Conservation (phyloP, 1,284 basidiomycete species). For the Irpex sp. region DNA sequence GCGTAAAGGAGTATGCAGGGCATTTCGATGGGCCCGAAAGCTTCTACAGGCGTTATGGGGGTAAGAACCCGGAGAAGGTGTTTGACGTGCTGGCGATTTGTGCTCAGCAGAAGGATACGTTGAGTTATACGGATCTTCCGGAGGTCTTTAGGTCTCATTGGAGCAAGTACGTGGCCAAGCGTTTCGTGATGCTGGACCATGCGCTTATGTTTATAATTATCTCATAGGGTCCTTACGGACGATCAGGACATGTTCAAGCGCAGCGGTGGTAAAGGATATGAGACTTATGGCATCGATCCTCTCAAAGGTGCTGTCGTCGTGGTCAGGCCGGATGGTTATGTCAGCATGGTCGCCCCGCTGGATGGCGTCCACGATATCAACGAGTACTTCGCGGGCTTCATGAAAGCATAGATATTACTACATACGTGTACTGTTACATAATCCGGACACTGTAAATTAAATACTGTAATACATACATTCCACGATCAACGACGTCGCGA, state of each 20-base stretch:
- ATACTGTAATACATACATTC: background rate
- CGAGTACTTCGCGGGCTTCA: slow-evolving; percentile 16
- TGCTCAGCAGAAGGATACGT: slow-evolving; percentile 18
- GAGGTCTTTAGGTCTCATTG: slow-evolving; percentile 24
- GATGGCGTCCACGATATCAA: slow-evolving; percentile 12
- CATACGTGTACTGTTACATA: background rate
- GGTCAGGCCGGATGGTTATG: slow-evolving; percentile 42
- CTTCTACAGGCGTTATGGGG: slow-evolving; percentile 10
- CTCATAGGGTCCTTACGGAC: slow-evolving; percentile 20
- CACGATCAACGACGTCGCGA: too few species aligned
- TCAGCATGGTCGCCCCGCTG: slow-evolving; percentile 24
- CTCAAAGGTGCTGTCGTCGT: slow-evolving; percentile 37
- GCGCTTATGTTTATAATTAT: background rate
- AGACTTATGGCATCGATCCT: slow-evolving; percentile 33
- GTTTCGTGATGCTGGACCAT: background rate
- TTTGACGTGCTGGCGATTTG: slow-evolving; percentile 18
- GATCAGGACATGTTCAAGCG: slow-evolving; percentile 18
- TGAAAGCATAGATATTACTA: slow-evolving; percentile 48
- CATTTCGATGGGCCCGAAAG: slow-evolving; percentile 7
- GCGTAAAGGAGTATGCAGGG: slow-evolving; percentile 25
- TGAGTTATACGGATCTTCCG: slow-evolving; percentile 26
- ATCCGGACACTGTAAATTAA: background rate
- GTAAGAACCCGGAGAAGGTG: slow-evolving; percentile 9
- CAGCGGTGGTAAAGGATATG: slow-evolving; percentile 27
- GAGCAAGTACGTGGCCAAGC: slow-evolving; percentile 21